Evolutionary conservation across 306 rosid species (phyloP).

Genomic region (Dalbergia cochinchinensis): DNA sequence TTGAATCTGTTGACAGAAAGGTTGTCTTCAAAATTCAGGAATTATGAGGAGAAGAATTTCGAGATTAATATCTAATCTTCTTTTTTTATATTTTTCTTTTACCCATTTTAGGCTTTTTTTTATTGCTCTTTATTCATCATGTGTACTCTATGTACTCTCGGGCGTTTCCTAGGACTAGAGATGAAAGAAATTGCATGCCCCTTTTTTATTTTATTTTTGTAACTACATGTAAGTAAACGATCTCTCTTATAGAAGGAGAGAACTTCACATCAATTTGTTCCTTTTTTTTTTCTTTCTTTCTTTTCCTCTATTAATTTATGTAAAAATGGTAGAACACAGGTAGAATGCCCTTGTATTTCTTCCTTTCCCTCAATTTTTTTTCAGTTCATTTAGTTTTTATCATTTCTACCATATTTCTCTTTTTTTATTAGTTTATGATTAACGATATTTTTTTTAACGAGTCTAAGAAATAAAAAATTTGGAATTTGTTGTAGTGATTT

Average conservation of each 20-base stretch:
- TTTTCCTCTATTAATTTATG: not conserved
- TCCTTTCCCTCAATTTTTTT: too few relatives aligned
- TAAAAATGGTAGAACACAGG: not conserved
- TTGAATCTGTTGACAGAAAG: slow-evolving; percentile 81
- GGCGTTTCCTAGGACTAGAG: slow-evolving; percentile 48
- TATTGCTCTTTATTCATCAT: slow-evolving; percentile 50
- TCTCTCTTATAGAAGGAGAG: slow-evolving; percentile 22
- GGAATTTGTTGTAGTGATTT: too few relatives aligned
- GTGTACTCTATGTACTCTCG: slow-evolving; percentile 52
- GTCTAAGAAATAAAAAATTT: too few relatives aligned
- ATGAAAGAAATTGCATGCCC: slow-evolving; percentile 31
- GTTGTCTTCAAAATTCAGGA: slow-evolving; percentile 82
- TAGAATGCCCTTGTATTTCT: too few relatives aligned
- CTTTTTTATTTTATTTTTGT: slow-evolving; percentile 42
- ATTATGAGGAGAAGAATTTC: slow-evolving; percentile 45
- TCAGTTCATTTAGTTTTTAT: too few relatives aligned
- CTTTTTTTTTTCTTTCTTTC: not conserved
- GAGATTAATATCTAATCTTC: not conserved
- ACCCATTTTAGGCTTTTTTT: slow-evolving; percentile 32
- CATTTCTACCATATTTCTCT: too few relatives aligned
- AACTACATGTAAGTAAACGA: slow-evolving; percentile 55
- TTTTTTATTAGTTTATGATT: too few relatives aligned
- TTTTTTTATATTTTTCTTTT: not conserved
- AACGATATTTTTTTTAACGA: too few relatives aligned
- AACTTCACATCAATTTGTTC: not conserved